These are phyloP conservation scores for Xerocomellus chrysenteron DNA, from an alignment of 768 basidiomycete species.

Conservation along the genomic window DNA sequence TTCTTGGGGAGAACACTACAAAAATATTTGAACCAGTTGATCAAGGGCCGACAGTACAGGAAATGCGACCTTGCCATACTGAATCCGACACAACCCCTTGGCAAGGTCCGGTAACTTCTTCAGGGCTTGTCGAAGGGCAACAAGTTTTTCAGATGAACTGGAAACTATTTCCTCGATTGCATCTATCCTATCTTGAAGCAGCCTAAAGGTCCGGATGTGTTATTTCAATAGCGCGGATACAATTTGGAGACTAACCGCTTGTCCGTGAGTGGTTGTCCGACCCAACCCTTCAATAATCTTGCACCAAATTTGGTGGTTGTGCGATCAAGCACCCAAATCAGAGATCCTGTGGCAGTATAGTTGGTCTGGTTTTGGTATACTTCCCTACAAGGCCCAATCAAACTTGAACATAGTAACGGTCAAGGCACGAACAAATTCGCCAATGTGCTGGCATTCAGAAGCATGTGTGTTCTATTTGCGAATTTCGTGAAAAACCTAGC, in stretches of 20 bases:
- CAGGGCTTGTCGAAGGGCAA: slow-evolving; percentile 66
- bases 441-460: slow-evolving; percentile 84
- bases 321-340: slow-evolving; percentile 83
- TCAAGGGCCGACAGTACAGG: background rate
- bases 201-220: slow-evolving; percentile 40
- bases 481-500: slow-evolving; percentile 80
- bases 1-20: slow-evolving; percentile 81
- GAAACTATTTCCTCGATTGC: slow-evolving; percentile 81
- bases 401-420: background rate
- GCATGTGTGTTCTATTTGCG: slow-evolving; percentile 76
- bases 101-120: slow-evolving; percentile 83
- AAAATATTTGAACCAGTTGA: background rate
- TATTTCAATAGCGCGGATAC: background rate
- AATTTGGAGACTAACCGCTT: slow-evolving; percentile 45
- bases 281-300: slow-evolving; percentile 79
- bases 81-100: slow-evolving; percentile 82
- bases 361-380: slow-evolving; percentile 93
- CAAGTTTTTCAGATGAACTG: slow-evolving; percentile 60
- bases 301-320: slow-evolving; percentile 90
- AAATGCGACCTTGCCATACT: slow-evolving; percentile 77
- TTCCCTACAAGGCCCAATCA: slow-evolving; percentile 47
- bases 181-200: slow-evolving; percentile 72
- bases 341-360: slow-evolving; percentile 65
- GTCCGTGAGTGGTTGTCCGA: slow-evolving; percentile 81
- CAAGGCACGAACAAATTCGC: slow-evolving; percentile 57